These are phyloP conservation scores for Simmondsia chinensis DNA, from an alignment of 148 eudicot species.

Conservation along the genomic window DNA sequence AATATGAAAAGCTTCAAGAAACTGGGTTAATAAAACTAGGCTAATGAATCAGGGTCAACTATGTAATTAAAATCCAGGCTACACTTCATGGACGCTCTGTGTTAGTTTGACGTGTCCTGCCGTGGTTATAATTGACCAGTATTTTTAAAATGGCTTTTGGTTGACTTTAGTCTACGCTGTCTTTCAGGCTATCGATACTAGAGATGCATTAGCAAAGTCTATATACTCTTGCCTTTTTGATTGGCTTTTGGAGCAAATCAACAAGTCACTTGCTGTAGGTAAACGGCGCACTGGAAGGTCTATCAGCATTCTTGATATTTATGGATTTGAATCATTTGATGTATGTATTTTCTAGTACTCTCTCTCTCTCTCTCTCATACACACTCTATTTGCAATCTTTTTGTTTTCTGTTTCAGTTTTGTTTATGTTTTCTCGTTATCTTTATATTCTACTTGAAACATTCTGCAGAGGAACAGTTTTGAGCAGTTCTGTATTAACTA, in stretches of 20 bases:
- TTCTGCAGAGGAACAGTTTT: conserved; percentile 80
- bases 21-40: no score
- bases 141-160: conserved; percentile 1
- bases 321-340: conserved; percentile 97
- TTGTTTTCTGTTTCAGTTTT: background rate
- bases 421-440: background rate
- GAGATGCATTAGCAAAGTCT: conserved; percentile 98
- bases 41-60: no score
- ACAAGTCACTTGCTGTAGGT: conserved; percentile 87
- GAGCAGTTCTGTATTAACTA: conserved; percentile 99
- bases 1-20: no score
- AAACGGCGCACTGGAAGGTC: conserved; percentile 92
- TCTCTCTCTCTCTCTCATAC: background rate
- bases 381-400: background rate
- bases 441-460: no score
- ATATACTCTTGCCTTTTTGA: conserved; percentile 95
- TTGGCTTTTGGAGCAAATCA: conserved; percentile 97
- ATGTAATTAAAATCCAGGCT: no score
- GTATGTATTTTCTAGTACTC: conserved; percentile 26
- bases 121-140: background rate
- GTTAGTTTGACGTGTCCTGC: background rate
- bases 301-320: conserved; percentile 97
- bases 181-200: conserved; percentile 76
- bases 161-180: conserved; percentile 15
- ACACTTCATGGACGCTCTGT: background rate